Evolutionary conservation across 1,284 basidiomycete genomes (phyloP).

Genomic region (Apiotrichum mycotoxinovorans): DNA sequence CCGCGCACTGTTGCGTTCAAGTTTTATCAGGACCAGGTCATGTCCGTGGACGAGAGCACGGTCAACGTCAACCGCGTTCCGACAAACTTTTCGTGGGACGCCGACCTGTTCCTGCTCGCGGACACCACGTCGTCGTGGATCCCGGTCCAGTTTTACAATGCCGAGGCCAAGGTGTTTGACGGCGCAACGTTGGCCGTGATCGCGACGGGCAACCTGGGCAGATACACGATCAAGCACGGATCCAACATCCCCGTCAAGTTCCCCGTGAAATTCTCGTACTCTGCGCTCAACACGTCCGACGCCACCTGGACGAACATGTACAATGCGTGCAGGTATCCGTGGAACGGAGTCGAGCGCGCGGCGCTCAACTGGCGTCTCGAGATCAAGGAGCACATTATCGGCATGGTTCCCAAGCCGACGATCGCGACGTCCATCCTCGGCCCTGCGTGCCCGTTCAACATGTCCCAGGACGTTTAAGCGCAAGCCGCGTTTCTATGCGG

Average conservation of each 20-base stretch:
- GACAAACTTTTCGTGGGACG: conserved; percentile 81
- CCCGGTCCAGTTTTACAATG: conserved; percentile 65
- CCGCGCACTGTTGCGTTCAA: conserved; percentile 71
- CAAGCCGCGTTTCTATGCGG: not conserved
- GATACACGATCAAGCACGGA: conserved; percentile 62
- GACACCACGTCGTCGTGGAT: conserved; percentile 69
- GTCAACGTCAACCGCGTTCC: conserved; percentile 64
- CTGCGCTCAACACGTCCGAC: conserved; percentile 74
- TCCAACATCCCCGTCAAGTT: conserved; percentile 60
- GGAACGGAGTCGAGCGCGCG: conserved; percentile 59
- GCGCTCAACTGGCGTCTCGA: conserved; percentile 66
- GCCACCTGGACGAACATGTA: conserved; percentile 78
- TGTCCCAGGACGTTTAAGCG: not conserved
- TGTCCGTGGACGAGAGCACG: conserved; percentile 60
- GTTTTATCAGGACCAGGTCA: conserved; percentile 60
- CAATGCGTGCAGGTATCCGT: conserved; percentile 65
- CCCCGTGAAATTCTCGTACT: conserved; percentile 74
- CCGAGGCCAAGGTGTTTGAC: conserved; percentile 60
- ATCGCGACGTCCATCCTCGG: conserved; percentile 61
- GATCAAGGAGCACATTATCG: conserved; percentile 66
- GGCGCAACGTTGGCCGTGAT: conserved; percentile 61
- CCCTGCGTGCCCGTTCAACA: conserved; percentile 69
- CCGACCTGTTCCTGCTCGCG: conserved; percentile 64
- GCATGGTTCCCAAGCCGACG: conserved; percentile 59
- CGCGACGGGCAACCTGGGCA: conserved; percentile 61